Conservation (phyloP, 176 grass and related monocot genomes). For the Aegilops tauschii region DNA sequence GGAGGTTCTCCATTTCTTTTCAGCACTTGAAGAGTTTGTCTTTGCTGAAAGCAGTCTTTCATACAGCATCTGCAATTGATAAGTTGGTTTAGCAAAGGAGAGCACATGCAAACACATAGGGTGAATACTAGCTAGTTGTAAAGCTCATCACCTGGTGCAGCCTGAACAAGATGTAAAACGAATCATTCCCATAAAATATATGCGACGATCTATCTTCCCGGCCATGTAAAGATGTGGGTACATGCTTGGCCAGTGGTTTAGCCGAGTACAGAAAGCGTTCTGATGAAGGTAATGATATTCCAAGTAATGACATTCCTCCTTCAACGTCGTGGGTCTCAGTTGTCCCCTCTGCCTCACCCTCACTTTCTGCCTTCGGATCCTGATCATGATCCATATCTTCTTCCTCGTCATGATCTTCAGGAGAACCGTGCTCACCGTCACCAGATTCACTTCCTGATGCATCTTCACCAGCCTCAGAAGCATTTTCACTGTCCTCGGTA, state of each 20-base stretch:
- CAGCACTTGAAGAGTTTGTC: slow-evolving; percentile 75
- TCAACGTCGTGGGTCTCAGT: slow-evolving; percentile 65
- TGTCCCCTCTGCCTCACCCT: slow-evolving; percentile 85
- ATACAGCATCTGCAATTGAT: slow-evolving; percentile 76
- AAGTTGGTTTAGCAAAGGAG: slow-evolving; percentile 31
- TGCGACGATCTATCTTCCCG: slow-evolving; percentile 54
- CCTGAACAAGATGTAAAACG: slow-evolving; percentile 88
- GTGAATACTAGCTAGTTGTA: slow-evolving; percentile 1
- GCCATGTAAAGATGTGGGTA: slow-evolving; percentile 61
- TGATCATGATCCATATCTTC: slow-evolving; percentile 87
- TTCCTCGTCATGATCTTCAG: slow-evolving; percentile 92
- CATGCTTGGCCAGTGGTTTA: slow-evolving; percentile 89
- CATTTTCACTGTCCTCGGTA: slow-evolving; percentile 94
- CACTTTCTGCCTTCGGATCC: slow-evolving; percentile 84
- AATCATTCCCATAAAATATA: slow-evolving; percentile 98
- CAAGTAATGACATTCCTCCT: slow-evolving; percentile 50
- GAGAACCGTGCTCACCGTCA: slow-evolving; percentile 86
- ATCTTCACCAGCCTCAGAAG: slow-evolving; percentile 90
- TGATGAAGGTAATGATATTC: slow-evolving; percentile 56
- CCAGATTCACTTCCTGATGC: slow-evolving; percentile 89
- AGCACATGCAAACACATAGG: neutral
- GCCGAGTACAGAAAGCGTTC: slow-evolving; percentile 74
- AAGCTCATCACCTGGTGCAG: slow-evolving; percentile 84
- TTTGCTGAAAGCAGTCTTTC: slow-evolving; percentile 95
- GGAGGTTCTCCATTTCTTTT: slow-evolving; percentile 97